A percentile compares a stretch with the other conserved stretches of the same genome.
These are phyloP conservation scores for Rhodocollybia butyracea DNA, from an alignment of 768 basidiomycete genomes.

Conservation along the genomic window DNA sequence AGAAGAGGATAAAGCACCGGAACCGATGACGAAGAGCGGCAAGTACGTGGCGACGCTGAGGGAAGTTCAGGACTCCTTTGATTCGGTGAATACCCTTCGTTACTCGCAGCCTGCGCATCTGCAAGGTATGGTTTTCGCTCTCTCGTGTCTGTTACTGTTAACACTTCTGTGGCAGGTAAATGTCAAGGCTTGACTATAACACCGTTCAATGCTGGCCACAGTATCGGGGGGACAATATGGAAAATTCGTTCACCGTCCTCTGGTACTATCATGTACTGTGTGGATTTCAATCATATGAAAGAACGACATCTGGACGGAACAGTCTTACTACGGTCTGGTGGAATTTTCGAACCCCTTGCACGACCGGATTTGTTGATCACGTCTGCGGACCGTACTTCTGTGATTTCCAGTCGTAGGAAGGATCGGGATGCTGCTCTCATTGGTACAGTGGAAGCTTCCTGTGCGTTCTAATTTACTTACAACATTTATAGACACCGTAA, in stretches of 20 bases:
- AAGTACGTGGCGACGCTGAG: conserved; percentile 74
- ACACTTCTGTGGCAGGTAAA: conserved; percentile 53
- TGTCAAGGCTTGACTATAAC: conserved; percentile 92
- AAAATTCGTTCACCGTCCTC: conserved; percentile 97
- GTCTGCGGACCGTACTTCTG: conserved; percentile 80
- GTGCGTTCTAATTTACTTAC: background rate
- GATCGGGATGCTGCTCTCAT: conserved; percentile 89
- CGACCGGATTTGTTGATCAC: conserved; percentile 93
- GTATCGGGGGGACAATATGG: conserved; percentile 96
- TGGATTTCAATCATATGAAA: conserved; percentile 92
- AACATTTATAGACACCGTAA: conserved; percentile 69
- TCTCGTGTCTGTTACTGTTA: conserved; percentile 9
- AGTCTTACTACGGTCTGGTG: conserved; percentile 76
- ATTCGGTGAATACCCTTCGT: conserved; percentile 84
- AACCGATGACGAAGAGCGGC: conserved; percentile 31
- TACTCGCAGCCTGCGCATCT: conserved; percentile 96
- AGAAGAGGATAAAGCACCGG: conserved; percentile 23
- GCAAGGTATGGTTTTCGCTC: conserved; percentile 59
- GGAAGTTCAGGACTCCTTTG: conserved; percentile 92
- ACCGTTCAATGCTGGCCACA: conserved; percentile 93
- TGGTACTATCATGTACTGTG: conserved; percentile 93
- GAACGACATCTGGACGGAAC: conserved; percentile 96
- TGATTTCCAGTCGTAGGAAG: conserved; percentile 83
- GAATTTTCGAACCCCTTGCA: conserved; percentile 81
- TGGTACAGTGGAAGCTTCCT: conserved; percentile 44